Evolutionary conservation across 2,329 filamentous ascomycete genomes (phyloP), one percentile per base, ranked within the genome.

Genomic region (Pleochaeta shiraiana): DNA sequence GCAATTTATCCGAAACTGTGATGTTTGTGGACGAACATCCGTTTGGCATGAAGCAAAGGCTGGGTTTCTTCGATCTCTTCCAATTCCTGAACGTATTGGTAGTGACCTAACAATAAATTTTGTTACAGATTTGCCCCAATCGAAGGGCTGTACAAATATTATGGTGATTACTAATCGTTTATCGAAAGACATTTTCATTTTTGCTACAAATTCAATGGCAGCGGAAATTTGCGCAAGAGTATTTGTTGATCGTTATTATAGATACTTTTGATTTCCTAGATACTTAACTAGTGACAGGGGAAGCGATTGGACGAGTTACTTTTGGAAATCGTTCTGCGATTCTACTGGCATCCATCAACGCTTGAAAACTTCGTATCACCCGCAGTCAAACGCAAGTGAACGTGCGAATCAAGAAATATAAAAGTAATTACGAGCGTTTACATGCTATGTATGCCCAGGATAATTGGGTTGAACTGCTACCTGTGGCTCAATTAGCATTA

Each of bases 381-480:
- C 19, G 37, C 37, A 43, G 37, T 9, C 37, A 9, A 43, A 43
- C 19, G 37, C 37, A 43, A 43, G 37, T 19, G 45, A 65, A 47
- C 26, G 33, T 12, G 12, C 39, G 30, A 66, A 65, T 37, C 19
- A 65, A 11, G 61, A 30, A 24, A 21, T 66, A 6, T 26, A 66
- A 24, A 3, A 14, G 7, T 66, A 66, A 12, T 33, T 66, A 11
- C 1, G 37, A 21, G 55, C 16, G 14, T 66, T 65, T 63, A 53
- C 64, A 2, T 65, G 65, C 21, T 57, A 66, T 34, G 16, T n/a
- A n/a, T n/a, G n/a, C 59, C 12, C 19, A 66, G 26, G 31, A 66
- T 30, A 62, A 66, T 19, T 65, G 47, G 62, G 64, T 65, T 14
- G 14, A 62, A 26, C 39, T 64, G 4, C 34, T 66, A 26, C 64